phyloP scores from a whole-genome alignment of 2,329 filamentous ascomycete genomes.

The Endoconidiophora polonica region DNA sequence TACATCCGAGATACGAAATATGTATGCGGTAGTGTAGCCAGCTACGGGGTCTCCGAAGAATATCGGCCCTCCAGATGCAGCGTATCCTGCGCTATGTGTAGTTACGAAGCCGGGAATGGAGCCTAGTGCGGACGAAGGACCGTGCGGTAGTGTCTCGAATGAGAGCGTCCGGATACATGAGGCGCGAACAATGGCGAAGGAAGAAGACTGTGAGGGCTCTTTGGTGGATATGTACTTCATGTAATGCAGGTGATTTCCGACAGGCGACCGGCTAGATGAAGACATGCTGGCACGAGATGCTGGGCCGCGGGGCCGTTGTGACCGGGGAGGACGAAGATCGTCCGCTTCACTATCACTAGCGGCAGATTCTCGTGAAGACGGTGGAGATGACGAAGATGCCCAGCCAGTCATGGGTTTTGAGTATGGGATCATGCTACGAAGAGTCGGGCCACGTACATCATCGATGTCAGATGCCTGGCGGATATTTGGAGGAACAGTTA shows the following conservation, averaged over 20 bases:
- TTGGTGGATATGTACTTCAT: constrained; percentile 53
- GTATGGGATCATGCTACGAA: constrained; percentile 43
- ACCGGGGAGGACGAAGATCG: constrained; percentile 22
- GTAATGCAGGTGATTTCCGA: constrained; percentile 41
- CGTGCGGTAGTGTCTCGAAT: constrained; percentile 46
- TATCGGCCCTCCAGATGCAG: constrained; percentile 46
- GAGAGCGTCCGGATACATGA: constrained; percentile 51
- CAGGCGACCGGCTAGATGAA: constrained; percentile 26
- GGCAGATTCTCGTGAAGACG: constrained; percentile 32
- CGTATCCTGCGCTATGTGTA: constrained; percentile 34
- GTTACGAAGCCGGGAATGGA: constrained; percentile 32
- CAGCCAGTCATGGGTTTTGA: constrained; percentile 36
- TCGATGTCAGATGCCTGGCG: constrained; percentile 21
- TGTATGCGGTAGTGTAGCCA: constrained; percentile 53
- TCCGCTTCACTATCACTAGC: constrained; percentile 36
- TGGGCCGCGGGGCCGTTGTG: constrained; percentile 21
- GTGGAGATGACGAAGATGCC: constrained; percentile 28
- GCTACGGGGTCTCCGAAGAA: constrained; percentile 50
- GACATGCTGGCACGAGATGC: constrained; percentile 33
- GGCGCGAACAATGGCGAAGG: constrained; percentile 49
- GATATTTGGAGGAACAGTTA: constrained; percentile 39
- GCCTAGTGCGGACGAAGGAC: constrained; percentile 23
- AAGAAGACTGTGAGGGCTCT: constrained; percentile 42
- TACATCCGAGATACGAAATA: constrained; percentile 52
- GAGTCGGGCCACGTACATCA: constrained; percentile 34